A percentile compares a stretch with the other conserved stretches of the same genome.
These are phyloP conservation scores for Trichophyton mentagrophytes DNA, from an alignment of 2,329 filamentous ascomycete genomes.

Conservation along the genomic window DNA sequence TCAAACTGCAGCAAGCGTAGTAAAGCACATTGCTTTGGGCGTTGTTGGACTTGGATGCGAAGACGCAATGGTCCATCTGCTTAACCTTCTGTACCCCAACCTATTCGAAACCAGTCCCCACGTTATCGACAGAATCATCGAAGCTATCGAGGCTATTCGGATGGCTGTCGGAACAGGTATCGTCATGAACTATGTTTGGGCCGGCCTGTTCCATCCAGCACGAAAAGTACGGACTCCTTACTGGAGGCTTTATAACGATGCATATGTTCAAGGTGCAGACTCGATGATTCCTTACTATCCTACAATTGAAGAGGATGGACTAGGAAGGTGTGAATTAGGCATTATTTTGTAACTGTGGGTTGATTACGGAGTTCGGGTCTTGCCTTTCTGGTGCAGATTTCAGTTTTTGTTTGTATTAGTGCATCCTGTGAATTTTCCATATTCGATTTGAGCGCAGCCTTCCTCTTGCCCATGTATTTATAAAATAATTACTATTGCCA, in stretches of 20 bases:
- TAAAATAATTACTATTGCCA: neutral
- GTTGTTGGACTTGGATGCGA: slow-evolving; percentile 97
- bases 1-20: slow-evolving; percentile 88
- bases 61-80: slow-evolving; percentile 94
- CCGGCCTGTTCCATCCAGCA: slow-evolving; percentile 90
- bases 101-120: slow-evolving; percentile 96
- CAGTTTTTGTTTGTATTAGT: neutral
- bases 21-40: slow-evolving; percentile 94
- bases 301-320: slow-evolving; percentile 64
- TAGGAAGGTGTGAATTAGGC: slow-evolving; percentile 66
- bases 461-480: neutral
- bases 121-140: slow-evolving; percentile 95
- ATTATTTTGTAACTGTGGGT: slow-evolving; percentile 55
- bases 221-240: slow-evolving; percentile 89
- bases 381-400: neutral
- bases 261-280: slow-evolving; percentile 86
- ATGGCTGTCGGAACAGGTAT: slow-evolving; percentile 85
- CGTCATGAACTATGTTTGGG: slow-evolving; percentile 97
- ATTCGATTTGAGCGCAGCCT: neutral
- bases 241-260: slow-evolving; percentile 94
- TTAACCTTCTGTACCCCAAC: slow-evolving; percentile 93
- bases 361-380: neutral
- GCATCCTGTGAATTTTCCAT: neutral
- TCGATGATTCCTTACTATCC: slow-evolving; percentile 96
- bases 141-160: slow-evolving; percentile 90